Evolutionary conservation across 306 rosid genomes (phyloP), one percentile per base, ranked within the genome.

Genomic region (Heteromeles arbutifolia): DNA sequence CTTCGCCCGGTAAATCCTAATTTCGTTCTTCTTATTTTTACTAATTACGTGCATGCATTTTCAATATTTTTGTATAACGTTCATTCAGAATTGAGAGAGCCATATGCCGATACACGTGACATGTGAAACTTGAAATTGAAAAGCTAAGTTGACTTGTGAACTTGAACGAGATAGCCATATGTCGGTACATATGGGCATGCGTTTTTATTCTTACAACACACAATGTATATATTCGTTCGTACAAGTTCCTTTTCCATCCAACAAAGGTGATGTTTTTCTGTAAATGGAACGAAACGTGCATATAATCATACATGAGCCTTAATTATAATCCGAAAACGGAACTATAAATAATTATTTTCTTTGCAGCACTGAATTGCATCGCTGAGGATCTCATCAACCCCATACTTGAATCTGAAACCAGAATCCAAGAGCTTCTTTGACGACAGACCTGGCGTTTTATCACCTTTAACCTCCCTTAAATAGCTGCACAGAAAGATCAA

Each of bases 41-140:
- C 44, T 39, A 39, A 39, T 39, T 9, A 39, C 9, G 44, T 8
- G 44, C 44, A 39, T 39, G 43, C 43, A 39, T 8, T 57, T 21
- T 57, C 26, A 22, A 28, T 39, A 26, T 29, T 32, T 17, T 2
- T 59, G 32, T 25, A 13, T 29, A 65, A 5, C 22, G 25, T 24
- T 50, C 34, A 9, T 54, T 43, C 87, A 89, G 98, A 93, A 72
- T 93, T 93, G 43, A 39, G 0, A 83, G 98, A 73, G 85, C 97
- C 2, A 89, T 91, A 77, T 89, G 96, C 85, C 90, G 6, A 31
- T 31, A 4, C 34, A 31, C 34, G 32, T 29, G 8, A 6, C 37
- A 34, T 34, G 39, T 0, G 39, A 34, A 32, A 34, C 39, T 34
- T 34, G 8, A 34, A 34, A 34, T 34, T 34, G 39, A 34, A 34